Evolutionary conservation across 2,329 filamentous ascomycete genomes (phyloP), one percentile per base, ranked within the genome.

Genomic region (Nectriaceae sp.): DNA sequence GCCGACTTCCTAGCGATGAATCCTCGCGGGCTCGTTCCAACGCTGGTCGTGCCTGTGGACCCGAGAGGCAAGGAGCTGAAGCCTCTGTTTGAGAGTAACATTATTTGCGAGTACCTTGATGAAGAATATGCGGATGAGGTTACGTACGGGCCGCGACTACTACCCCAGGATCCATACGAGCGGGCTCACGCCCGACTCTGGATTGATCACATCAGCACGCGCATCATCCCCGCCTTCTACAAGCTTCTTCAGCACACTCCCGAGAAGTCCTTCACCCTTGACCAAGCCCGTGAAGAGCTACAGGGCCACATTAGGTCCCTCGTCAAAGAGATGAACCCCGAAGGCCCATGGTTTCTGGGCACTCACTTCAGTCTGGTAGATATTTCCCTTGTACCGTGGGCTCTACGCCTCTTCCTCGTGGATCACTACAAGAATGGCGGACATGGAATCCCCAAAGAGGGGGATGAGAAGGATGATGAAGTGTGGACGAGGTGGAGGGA

Each of bases 61-160:
- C 52, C 43, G 1, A 49, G 57, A 3, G 66, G 65, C 24, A 61
- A 60, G 41, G 55, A 65, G 31, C 65, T 65, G 47, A 84, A 82
- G 62, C 82, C 86, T 1, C 73, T 92, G 5, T 90, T 88, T 58
- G 88, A 93, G 66, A 88, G 84, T 60, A 81, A 75, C 6, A 80
- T 92, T 40, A 77, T 93, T 31, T 85, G 83, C 68, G 87, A 91
- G 65, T 93, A 89, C 56, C 74, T 93, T 1, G 84, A 93, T 54
- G 88, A 92, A 53, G 82, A 82, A 0, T 90, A 83, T 52, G 71
- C 77, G 0, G 73, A 76, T 61, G 66, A 73, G 46, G 45, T 45
- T 0, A 54, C 57, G 6, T 60, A 79, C 43, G 73, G 72, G 0
- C 75, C 74, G 2, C 65, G 68, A 2, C 65, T 92, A 4, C 68